Evolutionary conservation across 176 grass and related monocot genomes (phyloP).

Genomic region (Oropetium thomaeum): DNA sequence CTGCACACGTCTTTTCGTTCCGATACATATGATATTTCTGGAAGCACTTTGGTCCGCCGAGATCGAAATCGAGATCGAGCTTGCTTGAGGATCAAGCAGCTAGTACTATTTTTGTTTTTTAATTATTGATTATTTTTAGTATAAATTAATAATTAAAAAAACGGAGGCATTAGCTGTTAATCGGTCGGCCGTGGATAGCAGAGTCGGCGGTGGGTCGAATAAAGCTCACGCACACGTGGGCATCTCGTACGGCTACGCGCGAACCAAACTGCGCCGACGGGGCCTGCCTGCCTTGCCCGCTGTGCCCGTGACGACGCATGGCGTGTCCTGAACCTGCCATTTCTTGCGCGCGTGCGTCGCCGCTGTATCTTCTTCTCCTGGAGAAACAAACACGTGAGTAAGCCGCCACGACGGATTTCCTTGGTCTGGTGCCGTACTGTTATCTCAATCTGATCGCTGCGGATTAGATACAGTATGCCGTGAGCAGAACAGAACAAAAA

Average conservation of each 20-base stretch:
- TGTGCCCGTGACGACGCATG: background rate
- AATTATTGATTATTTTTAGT: no score
- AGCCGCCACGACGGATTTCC: no score
- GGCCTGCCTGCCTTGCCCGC: no score
- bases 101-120: no score
- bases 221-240: background rate
- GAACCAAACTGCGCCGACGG: background rate
- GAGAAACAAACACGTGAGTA: no score
- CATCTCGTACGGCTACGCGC: background rate
- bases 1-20: background rate
- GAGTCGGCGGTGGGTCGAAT: background rate
- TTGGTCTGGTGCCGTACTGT: no score
- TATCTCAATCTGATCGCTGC: no score
- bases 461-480: no score
- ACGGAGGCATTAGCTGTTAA: no score
- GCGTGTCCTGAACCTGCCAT: background rate
- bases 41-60: background rate
- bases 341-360: background rate
- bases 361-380: no score
- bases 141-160: no score
- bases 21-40: background rate
- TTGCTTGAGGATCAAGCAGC: slow-evolving; percentile 42
- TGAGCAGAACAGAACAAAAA: no score
- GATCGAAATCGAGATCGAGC: background rate
- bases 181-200: background rate